Conservation (phyloP, 2,329 filamentous ascomycete genomes). For the Botrytis tulipae region DNA sequence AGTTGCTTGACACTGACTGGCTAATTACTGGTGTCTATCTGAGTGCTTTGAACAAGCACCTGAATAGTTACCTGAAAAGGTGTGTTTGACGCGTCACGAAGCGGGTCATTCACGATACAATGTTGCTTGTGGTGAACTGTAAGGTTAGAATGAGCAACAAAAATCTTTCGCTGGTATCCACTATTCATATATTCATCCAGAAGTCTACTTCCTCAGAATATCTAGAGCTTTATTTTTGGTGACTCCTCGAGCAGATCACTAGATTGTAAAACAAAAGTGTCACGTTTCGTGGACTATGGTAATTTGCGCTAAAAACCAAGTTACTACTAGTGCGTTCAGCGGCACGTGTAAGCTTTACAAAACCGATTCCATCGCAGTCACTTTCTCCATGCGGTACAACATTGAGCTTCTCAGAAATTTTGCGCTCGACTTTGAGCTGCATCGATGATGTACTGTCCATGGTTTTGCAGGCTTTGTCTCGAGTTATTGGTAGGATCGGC, state of each 20-base stretch:
- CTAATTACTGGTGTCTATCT: neutral
- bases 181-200: neutral
- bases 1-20: neutral
- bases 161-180: neutral
- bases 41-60: no score
- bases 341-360: neutral
- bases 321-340: neutral
- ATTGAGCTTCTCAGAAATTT: no score
- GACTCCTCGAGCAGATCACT: neutral
- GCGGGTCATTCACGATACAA: neutral
- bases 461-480: neutral
- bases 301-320: neutral
- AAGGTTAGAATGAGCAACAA: neutral
- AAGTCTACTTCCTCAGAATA: neutral
- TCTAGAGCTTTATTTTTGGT: neutral
- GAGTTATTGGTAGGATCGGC: accelerated
- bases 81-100: neutral
- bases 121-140: neutral
- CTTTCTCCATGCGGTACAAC: neutral
- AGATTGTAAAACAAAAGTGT: neutral
- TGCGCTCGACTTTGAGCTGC: neutral
- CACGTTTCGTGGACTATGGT: neutral
- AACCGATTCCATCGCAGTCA: neutral
- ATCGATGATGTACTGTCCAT: neutral
- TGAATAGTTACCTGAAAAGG: neutral